Evolutionary conservation across 192 early-diverging fungal genomes (phyloP), one percentile per base, ranked within the genome.

Genomic region (Coemansia sp.): DNA sequence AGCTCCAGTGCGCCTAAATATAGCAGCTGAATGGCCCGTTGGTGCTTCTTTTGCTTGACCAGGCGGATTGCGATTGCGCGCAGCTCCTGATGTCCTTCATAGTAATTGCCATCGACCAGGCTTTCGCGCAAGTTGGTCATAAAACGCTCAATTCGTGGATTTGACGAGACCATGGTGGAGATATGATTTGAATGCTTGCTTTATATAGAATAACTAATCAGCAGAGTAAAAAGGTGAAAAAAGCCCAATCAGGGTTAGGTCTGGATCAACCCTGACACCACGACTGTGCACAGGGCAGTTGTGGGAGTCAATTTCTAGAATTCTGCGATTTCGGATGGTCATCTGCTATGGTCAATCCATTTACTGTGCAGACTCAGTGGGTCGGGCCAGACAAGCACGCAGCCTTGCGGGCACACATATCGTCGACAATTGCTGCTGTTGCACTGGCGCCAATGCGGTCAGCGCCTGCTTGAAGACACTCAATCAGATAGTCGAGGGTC

Each of bases 71-170:
- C 90, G 12, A 96, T 89, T 38, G 95, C 95, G 40, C 93, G 91
- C 75, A 95, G 90, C 92, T 96, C 96, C 71, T 98, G 95, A 70
- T 98, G 94, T 2, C 93, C 93, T 70, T 96, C 95, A 82, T 98
- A 98, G 82, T 95, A 96, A 79, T 95, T 93, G 37, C 90, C 93
- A 46, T 84, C 79, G 59, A 86, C 84, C 24, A 92, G 82, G 61
- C 87, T 90, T 54, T 88, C 79, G 9, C 86, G 85, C 44, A 86
- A 76, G 49, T 85, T 88, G 58, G 85, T 74, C 46, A 80, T 67
- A 49, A 74, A 80, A 34, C 77, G 77, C 44, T 80, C 77, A 65
- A 73, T 80, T 52, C 77, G 72, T 31, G 77, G 65, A 48, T 47
- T 71, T 46, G 69, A 34, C 6, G 54, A 47, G 17, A 67, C 60